phyloP scores from a whole-genome alignment of 768 basidiomycete genomes.

The Hebeloma cylindrosporum region DNA sequence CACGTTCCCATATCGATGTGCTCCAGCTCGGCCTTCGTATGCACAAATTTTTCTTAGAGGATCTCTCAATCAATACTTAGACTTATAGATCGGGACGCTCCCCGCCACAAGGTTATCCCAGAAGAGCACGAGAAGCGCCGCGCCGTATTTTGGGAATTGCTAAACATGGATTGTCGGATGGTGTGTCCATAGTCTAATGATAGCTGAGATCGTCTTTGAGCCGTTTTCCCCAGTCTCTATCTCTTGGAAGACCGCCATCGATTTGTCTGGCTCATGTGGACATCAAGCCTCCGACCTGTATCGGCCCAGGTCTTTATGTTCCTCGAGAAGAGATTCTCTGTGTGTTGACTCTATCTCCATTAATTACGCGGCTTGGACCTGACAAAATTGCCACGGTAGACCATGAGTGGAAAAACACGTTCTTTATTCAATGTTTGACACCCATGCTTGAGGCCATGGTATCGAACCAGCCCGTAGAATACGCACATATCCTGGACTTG shows the following conservation, averaged over 20 bases:
- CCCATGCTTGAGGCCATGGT: conserved; percentile 62
- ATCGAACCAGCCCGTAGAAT: conserved; percentile 49
- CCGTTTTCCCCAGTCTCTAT: conserved; percentile 49
- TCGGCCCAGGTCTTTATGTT: conserved; percentile 46
- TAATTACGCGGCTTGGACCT: conserved; percentile 2
- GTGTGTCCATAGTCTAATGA: conserved; percentile 25
- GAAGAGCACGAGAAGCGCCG: conserved; percentile 71
- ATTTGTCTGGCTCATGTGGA: conserved; percentile 66
- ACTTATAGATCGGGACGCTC: conserved; percentile 62
- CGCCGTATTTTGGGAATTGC: conserved; percentile 72
- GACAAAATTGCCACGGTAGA: conserved; percentile 35
- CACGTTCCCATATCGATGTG: conserved; percentile 8
- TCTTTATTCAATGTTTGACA: conserved; percentile 61
- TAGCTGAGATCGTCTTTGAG: background rate
- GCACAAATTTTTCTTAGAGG: conserved; percentile 27
- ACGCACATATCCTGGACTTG: conserved; percentile 50
- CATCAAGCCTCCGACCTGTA: conserved; percentile 52
- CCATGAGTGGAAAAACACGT: conserved; percentile 70
- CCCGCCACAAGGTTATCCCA: conserved; percentile 63
- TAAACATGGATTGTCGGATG: conserved; percentile 72
- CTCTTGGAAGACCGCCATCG: conserved; percentile 71
- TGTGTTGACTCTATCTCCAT: conserved; percentile 31
- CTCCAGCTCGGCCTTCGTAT: conserved; percentile 65
- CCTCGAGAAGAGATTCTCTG: conserved; percentile 52
- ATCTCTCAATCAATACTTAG: conserved; percentile 3